Base-by-base conservation (phyloP, 257 asterid species). In the Cynanchum wilfordii region DNA sequence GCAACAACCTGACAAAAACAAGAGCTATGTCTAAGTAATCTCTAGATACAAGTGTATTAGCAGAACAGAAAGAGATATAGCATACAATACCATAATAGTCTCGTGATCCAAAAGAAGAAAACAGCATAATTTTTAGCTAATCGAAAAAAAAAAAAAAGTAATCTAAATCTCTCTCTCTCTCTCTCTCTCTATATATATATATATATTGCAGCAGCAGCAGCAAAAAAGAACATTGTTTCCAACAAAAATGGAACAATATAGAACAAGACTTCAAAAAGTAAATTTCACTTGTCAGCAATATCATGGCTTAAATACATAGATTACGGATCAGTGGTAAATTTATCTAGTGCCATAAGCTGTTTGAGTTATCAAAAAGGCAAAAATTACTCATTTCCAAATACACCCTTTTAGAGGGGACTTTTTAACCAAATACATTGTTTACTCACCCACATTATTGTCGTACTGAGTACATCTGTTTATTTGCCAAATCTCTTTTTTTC, bases 1-100 rank as follows among this genome's bases (percentile, higher is more conserved):
- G 98, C 98, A 82, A 89, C 85, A 78, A 93, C 98, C 98, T 93
- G 85, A 72, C 69, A 69, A 54, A 62, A 30, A 22, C 22, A 29
- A 73, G 51, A 22, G 29, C 1, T 1, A 29, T 51, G 38, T 15
- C 9, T n/a, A 55, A 65, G 75, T 71, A 51, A 25, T 52, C 66
- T 70, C 73, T 70, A 20, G 62, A 76, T 56, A 49, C 44, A 36
- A 33, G 40, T 51, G 25, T 7, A 36, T 29, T 20, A 3, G 20
- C 45, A 69, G 52, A 8, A 27, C 24, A 5, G 19, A 47, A 69
- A 64, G 47, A 59, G 27, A 45, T 8, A 49, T 45, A 15, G 36
- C 12, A 49, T 25, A 27, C 40, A n/a, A 68, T 33, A 42, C 47
- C 42, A 6, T 27, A 17, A 47, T 2, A 15, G 52, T 10, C n/a